Evolutionary conservation across 148 eudicot genomes (phyloP).

Genomic region (Hydrangea macrophylla): DNA sequence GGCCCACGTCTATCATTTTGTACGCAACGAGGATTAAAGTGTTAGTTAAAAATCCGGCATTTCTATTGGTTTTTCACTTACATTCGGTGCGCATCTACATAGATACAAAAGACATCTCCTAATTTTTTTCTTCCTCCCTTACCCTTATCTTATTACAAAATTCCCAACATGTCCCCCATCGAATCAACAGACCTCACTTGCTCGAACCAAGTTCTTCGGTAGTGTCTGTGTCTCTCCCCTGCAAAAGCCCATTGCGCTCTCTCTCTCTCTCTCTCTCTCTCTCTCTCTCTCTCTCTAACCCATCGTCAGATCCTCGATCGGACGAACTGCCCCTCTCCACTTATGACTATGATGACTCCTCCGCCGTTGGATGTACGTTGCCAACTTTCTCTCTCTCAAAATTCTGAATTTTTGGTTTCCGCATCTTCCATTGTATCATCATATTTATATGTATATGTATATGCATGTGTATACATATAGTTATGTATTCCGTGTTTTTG

Average conservation of each 20-base stretch:
- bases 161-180: neutral
- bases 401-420: slow-evolving; percentile 8
- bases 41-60: no score
- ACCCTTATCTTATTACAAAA: neutral
- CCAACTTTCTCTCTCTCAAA: neutral
- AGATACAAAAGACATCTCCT: neutral
- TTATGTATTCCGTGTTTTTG: neutral
- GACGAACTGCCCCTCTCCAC: slow-evolving; percentile 13
- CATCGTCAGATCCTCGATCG: slow-evolving; percentile 18
- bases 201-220: slow-evolving; percentile 34
- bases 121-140: neutral
- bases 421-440: no score
- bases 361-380: slow-evolving; percentile 64
- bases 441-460: slow-evolving; percentile 4
- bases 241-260: slow-evolving; percentile 1
- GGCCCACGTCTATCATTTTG: no score
- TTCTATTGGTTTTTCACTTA: neutral
- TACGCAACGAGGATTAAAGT: no score
- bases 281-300: neutral
- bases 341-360: slow-evolving; percentile 72
- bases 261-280: slow-evolving; percentile 4
- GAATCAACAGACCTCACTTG: slow-evolving; percentile 34
- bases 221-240: slow-evolving; percentile 7
- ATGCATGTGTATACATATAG: neutral
- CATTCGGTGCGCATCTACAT: neutral